Conservation (phyloP, 2,329 filamentous ascomycete genomes). For the Cladosporium sp. region DNA sequence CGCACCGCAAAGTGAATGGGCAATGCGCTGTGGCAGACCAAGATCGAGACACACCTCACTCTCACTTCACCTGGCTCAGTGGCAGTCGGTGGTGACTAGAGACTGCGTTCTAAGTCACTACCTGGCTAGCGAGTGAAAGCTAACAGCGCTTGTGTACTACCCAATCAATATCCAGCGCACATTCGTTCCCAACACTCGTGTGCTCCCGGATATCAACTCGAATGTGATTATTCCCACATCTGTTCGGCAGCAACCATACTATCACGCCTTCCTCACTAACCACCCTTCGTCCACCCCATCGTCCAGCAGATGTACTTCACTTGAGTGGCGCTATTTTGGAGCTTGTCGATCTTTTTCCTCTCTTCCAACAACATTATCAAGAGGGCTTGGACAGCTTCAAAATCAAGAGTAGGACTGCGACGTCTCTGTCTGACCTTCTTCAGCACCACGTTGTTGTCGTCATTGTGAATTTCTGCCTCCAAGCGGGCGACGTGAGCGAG, state of each 20-base stretch:
- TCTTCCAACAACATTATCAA: neutral
- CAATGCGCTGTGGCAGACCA: neutral
- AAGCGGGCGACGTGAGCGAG: neutral
- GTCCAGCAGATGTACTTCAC: neutral
- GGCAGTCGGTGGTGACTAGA: neutral
- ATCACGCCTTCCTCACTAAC: neutral
- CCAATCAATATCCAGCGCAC: no score
- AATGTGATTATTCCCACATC: no score
- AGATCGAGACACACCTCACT: neutral
- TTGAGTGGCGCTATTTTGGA: neutral
- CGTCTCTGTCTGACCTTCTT: neutral
- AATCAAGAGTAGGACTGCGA: neutral
- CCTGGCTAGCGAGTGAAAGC: neutral
- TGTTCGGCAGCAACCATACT: no score
- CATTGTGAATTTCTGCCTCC: no score
- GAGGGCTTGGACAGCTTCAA: neutral
- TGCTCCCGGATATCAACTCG: neutral
- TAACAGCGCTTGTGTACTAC: no score
- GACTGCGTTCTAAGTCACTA: neutral
- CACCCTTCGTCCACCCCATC: neutral
- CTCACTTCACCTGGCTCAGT: neutral
- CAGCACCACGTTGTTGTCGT: no score
- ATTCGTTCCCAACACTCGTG: neutral
- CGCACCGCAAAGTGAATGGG: neutral
- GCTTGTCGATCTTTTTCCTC: neutral